Percentiles rank a stretch among this genome's conserved stretches.
phyloP scores from a whole-genome alignment of 257 asterid genomes.

The Echites panduratus region DNA sequence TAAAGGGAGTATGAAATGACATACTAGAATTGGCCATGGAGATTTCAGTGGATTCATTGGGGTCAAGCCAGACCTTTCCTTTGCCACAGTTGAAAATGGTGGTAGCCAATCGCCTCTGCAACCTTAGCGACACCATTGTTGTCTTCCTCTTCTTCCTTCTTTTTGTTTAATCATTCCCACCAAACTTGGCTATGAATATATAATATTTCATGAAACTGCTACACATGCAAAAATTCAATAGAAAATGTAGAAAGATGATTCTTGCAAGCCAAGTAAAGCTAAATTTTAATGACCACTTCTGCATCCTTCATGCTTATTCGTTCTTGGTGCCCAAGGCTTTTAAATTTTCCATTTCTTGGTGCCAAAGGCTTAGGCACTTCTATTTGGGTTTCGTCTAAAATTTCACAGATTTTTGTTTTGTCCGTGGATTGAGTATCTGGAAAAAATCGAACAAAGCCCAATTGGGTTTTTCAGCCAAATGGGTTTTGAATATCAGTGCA shows the following conservation, averaged over 20 bases:
- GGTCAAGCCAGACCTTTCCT: conserved; percentile 33
- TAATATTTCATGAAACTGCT: background rate
- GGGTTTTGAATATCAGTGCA: too few relatives aligned
- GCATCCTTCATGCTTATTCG: background rate
- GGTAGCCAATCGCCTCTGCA: conserved; percentile 11
- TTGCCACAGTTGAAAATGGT: conserved; percentile 15
- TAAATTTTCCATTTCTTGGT: too few relatives aligned
- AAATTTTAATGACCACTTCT: background rate
- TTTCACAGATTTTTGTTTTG: too few relatives aligned
- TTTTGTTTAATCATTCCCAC: background rate
- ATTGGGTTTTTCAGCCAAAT: too few relatives aligned
- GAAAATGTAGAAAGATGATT: background rate
- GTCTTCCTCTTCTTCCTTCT: background rate
- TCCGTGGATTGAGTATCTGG: too few relatives aligned
- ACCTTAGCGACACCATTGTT: conserved; percentile 7
- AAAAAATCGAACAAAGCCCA: too few relatives aligned
- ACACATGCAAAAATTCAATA: background rate
- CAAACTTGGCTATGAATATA: background rate
- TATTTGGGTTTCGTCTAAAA: too few relatives aligned
- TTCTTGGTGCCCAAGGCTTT: conserved; percentile 4
- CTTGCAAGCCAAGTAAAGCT: background rate
- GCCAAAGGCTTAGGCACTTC: too few relatives aligned
- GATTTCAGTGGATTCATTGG: conserved; percentile 23
- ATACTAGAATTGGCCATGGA: conserved; percentile 31
- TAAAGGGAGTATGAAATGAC: background rate